Base-by-base conservation (phyloP, 305 asterid species). In the Solanum chacoense region DNA sequence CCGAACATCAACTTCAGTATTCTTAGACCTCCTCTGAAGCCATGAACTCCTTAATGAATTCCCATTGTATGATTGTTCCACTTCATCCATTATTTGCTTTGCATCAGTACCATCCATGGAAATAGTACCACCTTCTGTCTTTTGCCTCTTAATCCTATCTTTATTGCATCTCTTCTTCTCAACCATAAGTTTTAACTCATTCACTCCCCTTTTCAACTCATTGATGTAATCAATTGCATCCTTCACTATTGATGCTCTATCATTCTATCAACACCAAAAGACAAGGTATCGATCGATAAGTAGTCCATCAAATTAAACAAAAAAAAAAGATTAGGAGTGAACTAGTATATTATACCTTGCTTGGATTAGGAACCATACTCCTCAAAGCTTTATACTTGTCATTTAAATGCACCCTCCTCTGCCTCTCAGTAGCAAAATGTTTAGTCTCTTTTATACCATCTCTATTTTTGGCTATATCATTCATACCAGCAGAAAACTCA, bases 1-100 rank as follows among this genome's bases (percentile, higher is more conserved):
- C 6, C 99, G 93, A 1, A 97, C 98, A 90, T 97, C 99, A 3
- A 97, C 98, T 92, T 97, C 99, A 0, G 95, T 94, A 88, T 94
- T 93, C 93, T 94, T 94, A 22, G 98, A 93, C 77, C 94, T 97
- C 84, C 98, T 88, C n/a, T 95, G 98, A 22, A 97, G 96, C 98
- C 99, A 96, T 65, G 99, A 97, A 88, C 98, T 94, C 36, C 98
- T 89, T 9, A 96, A 89, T 22, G 95, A 84, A n/a, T 94, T 94
- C 1, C 93, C 93, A 55, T 89, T 91, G 90, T 69, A 92, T n/a
- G 94, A 92, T 26, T 94, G 91, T 20, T 94, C 96, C 81, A 91
- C 74, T 29, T 94, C 94, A 16, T 86, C 93, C 76, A 92, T 86
- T 9, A 92, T 87, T 10, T 89, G 73, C 88, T 93, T 92, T 2